phyloP scores from a whole-genome alignment of 306 rosid species.

The Prinsepia uniflora region DNA sequence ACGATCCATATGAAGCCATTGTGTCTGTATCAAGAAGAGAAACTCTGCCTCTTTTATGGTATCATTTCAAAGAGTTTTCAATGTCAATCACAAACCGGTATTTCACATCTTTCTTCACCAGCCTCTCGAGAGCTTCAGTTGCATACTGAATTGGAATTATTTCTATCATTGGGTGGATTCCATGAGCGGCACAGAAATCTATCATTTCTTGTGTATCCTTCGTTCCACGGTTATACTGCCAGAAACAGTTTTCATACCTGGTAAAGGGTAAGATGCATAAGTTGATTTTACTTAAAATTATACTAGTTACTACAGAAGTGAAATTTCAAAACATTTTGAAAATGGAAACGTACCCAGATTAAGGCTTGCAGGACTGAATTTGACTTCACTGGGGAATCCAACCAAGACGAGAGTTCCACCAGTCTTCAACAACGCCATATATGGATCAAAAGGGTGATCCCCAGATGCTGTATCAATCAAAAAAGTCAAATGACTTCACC shows the following conservation, averaged over 20 bases:
- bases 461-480: constrained; percentile 83
- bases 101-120: constrained; percentile 62
- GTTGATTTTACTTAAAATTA: constrained; percentile 8
- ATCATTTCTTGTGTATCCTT: constrained; percentile 73
- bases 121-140: constrained; percentile 82
- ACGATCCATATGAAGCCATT: not conserved
- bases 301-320: not conserved
- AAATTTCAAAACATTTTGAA: not conserved
- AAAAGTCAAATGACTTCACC: constrained; percentile 64
- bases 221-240: constrained; percentile 61
- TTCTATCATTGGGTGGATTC: constrained; percentile 65
- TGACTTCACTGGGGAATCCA: constrained; percentile 77
- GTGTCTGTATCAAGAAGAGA: not conserved
- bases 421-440: constrained; percentile 65
- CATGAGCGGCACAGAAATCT: constrained; percentile 64
- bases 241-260: constrained; percentile 59
- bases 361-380: constrained; percentile 65
- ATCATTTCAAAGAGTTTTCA: constrained; percentile 52
- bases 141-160: constrained; percentile 74
- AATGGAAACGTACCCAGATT: constrained; percentile 42
- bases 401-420: constrained; percentile 56
- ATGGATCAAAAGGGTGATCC: constrained; percentile 81
- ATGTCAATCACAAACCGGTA: constrained; percentile 85
- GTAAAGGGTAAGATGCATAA: constrained; percentile 13
- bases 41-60: not conserved